Conservation (phyloP, 805 yeast genomes). For the Suhomyces sp. region DNA sequence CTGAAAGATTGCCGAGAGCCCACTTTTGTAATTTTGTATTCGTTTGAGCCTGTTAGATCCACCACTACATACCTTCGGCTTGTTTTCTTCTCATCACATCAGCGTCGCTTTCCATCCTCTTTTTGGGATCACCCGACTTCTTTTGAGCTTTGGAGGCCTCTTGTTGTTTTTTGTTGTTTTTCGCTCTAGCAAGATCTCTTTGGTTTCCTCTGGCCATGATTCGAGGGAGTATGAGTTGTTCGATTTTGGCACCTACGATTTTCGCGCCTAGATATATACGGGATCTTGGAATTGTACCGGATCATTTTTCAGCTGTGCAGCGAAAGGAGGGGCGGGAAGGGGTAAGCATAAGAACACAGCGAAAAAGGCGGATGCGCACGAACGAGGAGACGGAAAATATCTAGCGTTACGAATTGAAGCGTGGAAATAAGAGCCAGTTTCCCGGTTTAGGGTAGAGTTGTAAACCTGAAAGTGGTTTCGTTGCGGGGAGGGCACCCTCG, state of each 20-base stretch:
- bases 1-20: neutral
- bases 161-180: conserved; percentile 77
- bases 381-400: neutral
- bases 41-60: neutral
- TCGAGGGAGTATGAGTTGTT: conserved; percentile 1
- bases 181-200: conserved; percentile 89
- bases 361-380: neutral
- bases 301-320: neutral
- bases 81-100: conserved; percentile 88
- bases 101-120: conserved; percentile 86
- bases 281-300: neutral
- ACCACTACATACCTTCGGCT: conserved; percentile 62
- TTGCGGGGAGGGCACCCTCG: neutral
- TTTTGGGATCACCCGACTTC: conserved; percentile 78
- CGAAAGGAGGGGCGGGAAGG: neutral
- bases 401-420: neutral
- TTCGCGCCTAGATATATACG: conserved; percentile 4
- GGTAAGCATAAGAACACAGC: neutral
- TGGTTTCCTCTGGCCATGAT: conserved; percentile 96
- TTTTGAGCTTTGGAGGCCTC: conserved; percentile 55
- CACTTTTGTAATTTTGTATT: no score
- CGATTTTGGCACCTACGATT: neutral
- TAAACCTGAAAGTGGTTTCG: neutral
- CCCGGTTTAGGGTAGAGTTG: neutral
- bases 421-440: neutral